Evolutionary conservation across 1,139 yeast genomes (phyloP).

Genomic region (Scheffersomyces illinoinensis): DNA sequence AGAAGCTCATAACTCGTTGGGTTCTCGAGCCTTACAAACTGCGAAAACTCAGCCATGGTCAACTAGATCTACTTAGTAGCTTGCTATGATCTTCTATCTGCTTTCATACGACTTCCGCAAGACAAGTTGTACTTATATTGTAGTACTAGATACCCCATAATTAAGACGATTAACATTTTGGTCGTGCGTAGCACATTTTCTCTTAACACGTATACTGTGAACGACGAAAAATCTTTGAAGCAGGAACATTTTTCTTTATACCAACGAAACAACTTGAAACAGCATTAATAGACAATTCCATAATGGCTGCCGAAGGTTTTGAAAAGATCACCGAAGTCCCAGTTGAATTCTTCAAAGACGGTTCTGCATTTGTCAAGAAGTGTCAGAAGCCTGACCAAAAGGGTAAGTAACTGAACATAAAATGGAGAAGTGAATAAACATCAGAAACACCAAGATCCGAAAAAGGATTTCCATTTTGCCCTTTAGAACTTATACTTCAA

Average conservation of each 20-base stretch:
- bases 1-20: no score
- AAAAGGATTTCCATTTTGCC: no score
- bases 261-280: neutral
- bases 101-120: neutral
- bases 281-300: conserved; percentile 2
- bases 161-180: neutral
- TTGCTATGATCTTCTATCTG: neutral
- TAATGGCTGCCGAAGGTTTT: conserved; percentile 62
- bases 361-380: conserved; percentile 81
- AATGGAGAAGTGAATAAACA: neutral
- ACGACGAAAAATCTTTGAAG: conserved; percentile 1
- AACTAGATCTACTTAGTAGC: no score
- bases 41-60: no score
- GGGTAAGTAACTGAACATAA: conserved; percentile 45
- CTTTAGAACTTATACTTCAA: no score
- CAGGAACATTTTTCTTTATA: neutral
- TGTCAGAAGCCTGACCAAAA: conserved; percentile 91
- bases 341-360: conserved; percentile 87
- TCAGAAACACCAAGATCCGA: neutral
- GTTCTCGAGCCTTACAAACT: no score
- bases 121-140: no score
- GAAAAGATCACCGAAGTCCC: conserved; percentile 90
- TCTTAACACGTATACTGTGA: conserved; percentile 6
- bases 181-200: conserved; percentile 2
- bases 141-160: conserved; percentile 1